phyloP scores from a whole-genome alignment of 2,329 filamentous ascomycete species.

The Colletotrichum tofieldiae region DNA sequence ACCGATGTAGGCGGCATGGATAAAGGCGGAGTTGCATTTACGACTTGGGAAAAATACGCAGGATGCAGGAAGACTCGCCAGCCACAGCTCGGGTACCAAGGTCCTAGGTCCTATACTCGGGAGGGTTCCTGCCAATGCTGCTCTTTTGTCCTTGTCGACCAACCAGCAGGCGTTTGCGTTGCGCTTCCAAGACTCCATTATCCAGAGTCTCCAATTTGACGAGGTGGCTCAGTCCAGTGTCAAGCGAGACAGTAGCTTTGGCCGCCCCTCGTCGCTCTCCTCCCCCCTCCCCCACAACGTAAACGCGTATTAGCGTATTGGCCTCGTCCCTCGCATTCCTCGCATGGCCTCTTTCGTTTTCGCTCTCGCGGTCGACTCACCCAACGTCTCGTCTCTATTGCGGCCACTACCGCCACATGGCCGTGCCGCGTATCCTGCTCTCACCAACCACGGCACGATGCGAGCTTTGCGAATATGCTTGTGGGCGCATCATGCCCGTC shows the following conservation, averaged over 20 bases:
- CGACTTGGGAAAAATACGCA: background rate
- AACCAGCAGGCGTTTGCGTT: too few relatives aligned
- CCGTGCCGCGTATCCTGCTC: background rate
- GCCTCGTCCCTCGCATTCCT: conserved; percentile 14
- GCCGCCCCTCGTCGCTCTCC: too few relatives aligned
- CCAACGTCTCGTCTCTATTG: background rate
- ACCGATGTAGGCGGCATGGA: background rate
- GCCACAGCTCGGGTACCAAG: background rate
- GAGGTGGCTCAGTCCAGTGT: background rate
- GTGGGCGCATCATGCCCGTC: background rate
- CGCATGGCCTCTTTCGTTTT: conserved; percentile 16
- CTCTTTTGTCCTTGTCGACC: background rate
- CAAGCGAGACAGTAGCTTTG: background rate
- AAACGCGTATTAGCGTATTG: conserved; percentile 32
- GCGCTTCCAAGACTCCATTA: background rate
- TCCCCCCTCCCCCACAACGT: background rate
- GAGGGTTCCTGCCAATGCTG: background rate
- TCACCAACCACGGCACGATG: conserved; percentile 11
- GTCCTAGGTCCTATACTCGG: background rate
- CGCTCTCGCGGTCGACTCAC: background rate
- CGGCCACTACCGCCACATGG: background rate
- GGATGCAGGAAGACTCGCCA: conserved; percentile 1
- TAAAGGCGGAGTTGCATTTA: background rate
- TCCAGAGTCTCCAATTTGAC: background rate
- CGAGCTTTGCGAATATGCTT: background rate